Percentiles rank a stretch among this genome's conserved stretches.
Evolutionary conservation across 225 moss, liverwort and hornwort species (phyloP).

Genomic region (Physcomitrellopsis africana): DNA sequence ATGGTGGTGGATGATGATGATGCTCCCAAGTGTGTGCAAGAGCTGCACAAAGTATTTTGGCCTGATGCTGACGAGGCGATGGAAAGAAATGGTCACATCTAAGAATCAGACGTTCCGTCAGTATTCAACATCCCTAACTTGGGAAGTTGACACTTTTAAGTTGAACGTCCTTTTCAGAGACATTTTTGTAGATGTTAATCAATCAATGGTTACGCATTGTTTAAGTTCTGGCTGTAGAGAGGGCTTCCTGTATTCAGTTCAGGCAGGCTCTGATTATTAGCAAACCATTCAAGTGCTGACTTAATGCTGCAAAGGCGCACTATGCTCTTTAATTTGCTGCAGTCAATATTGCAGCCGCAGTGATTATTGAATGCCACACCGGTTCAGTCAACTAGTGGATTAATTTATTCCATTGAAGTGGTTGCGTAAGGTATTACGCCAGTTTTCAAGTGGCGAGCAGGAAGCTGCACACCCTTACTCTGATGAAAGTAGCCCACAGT

Average conservation of each 20-base stretch:
- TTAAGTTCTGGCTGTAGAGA: conserved; percentile 1
- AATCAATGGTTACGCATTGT: conserved; percentile 21
- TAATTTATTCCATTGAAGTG: no score
- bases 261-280: no score
- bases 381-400: no score
- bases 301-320: no score
- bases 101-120: conserved; percentile 13
- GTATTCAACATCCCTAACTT: conserved; percentile 5
- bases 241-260: conserved; percentile 17
- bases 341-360: no score
- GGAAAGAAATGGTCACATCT: conserved; percentile 40
- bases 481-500: no score
- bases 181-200: conserved; percentile 45
- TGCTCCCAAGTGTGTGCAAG: conserved; percentile 71
- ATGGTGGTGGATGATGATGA: conserved; percentile 87
- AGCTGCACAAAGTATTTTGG: conserved; percentile 85
- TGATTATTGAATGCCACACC: no score
- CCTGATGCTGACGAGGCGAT: conserved; percentile 36
- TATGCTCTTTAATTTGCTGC: no score
- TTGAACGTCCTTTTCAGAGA: conserved; percentile 29
- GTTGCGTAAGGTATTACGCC: no score
- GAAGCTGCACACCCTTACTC: no score
- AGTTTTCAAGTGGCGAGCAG: no score
- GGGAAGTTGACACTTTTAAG: conserved; percentile 9
- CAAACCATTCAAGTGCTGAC: no score